Evolutionary conservation across 1,139 yeast species (phyloP), one percentile per base, ranked within the genome.

Genomic region (Hemisphaericaspora xylanilytica): DNA sequence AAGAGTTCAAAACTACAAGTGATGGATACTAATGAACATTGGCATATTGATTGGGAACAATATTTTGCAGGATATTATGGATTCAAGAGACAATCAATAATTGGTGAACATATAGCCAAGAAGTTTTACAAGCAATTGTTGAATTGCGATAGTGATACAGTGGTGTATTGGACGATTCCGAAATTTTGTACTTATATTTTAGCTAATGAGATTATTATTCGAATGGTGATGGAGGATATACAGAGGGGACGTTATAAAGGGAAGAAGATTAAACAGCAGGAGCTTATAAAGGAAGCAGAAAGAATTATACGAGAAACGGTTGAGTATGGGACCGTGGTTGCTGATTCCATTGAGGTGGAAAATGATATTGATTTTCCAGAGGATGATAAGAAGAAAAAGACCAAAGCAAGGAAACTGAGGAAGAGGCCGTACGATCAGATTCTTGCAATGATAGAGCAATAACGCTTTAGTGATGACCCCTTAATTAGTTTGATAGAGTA

Each of bases 21-120:
- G 1, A 61, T 83, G 48, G 65, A 82, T 3, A 63, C 62, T 15
- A 54, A 60, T 17, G 85, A 80, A 34, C 65, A 76, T 33, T 62
- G 73, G 50, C 59, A 58, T 11, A 53, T 80, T 15, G 69, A 77
- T 24, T 71, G 81, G 63, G 49, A 58, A 11, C 49, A 55, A 17
- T 80, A 74, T 48, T 61, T 67, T 8, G 80, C 79, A n/a, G 90
- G 90, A 0, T 83, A 73, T 50, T 73, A 74, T 48, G 90, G 90
- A 0, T 58, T 74, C 29, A 67, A 69, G 42, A 61, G 88, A 39
- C 86, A 82, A 46, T 65, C 73, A 39, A 55, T 63, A 12, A 69
- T 83, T 1, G 73, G 82, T 1, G 54, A 57, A 20, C 46, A 58
- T 41, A 67, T 75, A 33, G 43, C 59, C 28, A 47, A 59, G 20